Evolutionary conservation across 2,329 filamentous ascomycete species (phyloP).

Genomic region (Ascosphaera pollenicola): DNA sequence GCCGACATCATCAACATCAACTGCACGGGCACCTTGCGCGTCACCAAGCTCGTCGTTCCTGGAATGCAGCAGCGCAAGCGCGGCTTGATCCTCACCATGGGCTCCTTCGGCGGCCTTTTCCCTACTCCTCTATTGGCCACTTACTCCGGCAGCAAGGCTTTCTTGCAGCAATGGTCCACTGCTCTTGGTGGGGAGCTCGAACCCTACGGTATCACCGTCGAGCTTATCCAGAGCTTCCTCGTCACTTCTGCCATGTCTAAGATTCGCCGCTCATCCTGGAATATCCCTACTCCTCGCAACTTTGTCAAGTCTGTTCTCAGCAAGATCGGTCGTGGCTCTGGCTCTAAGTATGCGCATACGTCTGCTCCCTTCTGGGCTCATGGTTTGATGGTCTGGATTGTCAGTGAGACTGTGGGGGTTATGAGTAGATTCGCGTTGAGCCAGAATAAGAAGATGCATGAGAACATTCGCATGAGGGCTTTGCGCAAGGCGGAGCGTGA

Average conservation of each 20-base stretch:
- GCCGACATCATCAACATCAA: slow-evolving; percentile 88
- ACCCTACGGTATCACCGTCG: slow-evolving; percentile 62
- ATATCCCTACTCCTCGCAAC: slow-evolving; percentile 59
- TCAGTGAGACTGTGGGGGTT: slow-evolving; percentile 38
- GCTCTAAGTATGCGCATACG: slow-evolving; percentile 57
- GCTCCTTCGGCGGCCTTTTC: slow-evolving; percentile 80
- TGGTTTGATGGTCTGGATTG: slow-evolving; percentile 64
- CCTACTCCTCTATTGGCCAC: slow-evolving; percentile 85
- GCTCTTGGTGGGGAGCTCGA: slow-evolving; percentile 67
- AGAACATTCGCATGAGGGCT: slow-evolving; percentile 60
- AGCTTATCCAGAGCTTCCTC: slow-evolving; percentile 78
- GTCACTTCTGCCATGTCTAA: slow-evolving; percentile 97
- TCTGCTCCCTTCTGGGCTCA: slow-evolving; percentile 91
- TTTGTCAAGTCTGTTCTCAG: slow-evolving; percentile 61
- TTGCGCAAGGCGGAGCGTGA: slow-evolving; percentile 68
- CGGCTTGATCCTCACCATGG: slow-evolving; percentile 90
- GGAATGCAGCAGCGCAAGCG: slow-evolving; percentile 65
- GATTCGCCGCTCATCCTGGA: slow-evolving; percentile 52
- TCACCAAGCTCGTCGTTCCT: slow-evolving; percentile 67
- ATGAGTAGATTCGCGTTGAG: slow-evolving; percentile 34
- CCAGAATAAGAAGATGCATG: slow-evolving; percentile 50
- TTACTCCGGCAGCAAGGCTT: slow-evolving; percentile 94
- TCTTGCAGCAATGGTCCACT: slow-evolving; percentile 89
- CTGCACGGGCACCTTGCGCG: slow-evolving; percentile 70
- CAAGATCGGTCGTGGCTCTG: slow-evolving; percentile 59